Evolutionary conservation across 352 stramenopile species (phyloP), one percentile per base, ranked within the genome.

Genomic region (Pythium coloratum): DNA sequence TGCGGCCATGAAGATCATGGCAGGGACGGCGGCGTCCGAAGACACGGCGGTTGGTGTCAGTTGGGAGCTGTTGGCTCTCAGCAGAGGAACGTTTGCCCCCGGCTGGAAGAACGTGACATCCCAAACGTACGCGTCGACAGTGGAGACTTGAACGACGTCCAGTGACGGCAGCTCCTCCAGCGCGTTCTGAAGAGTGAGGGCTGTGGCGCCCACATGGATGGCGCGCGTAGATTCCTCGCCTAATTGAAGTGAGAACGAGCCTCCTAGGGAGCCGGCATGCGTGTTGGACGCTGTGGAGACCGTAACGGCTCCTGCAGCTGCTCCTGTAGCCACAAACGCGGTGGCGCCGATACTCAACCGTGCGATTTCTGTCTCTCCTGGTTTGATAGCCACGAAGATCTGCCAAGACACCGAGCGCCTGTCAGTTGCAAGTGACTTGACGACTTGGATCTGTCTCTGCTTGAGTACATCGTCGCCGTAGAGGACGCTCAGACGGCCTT

Each of bases 91-190:
- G 3, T 67, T 69, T 6, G 68, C 59, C 0, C 57, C 54, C 2
- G 74, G 71, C n/a, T 69, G 71, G 36, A 82, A 68, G 58, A 84
- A 86, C 57, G 76, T 78, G 55, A 86, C 63, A 1, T 81, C 53
- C 73, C 74, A 86, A 9, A 63, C 58, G 6, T 51, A 60, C 3
- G 49, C 33, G 2, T 59, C 64, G 3, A 46, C 2, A 3, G 34
- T 42, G 4, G 50, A 55, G 0, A 82, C 76, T 20, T 64, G 49
- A 1, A 77, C 78, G 9, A 67, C 50, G 6, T 77, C 55, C 8
- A 81, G 49, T 2, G 55, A 59, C 0, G 33, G 10, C 18, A 84
- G 67, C 3, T 63, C 56, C 54, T 86, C 78, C 4, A 86, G 63
- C 7, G 73, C 73, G 10, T 72, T 51, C 42, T 84, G 78, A 0